Percentiles rank a stretch among this genome's conserved stretches.
Evolutionary conservation across 176 grass and related monocot genomes (phyloP).

Genomic region (Oryza punctata): DNA sequence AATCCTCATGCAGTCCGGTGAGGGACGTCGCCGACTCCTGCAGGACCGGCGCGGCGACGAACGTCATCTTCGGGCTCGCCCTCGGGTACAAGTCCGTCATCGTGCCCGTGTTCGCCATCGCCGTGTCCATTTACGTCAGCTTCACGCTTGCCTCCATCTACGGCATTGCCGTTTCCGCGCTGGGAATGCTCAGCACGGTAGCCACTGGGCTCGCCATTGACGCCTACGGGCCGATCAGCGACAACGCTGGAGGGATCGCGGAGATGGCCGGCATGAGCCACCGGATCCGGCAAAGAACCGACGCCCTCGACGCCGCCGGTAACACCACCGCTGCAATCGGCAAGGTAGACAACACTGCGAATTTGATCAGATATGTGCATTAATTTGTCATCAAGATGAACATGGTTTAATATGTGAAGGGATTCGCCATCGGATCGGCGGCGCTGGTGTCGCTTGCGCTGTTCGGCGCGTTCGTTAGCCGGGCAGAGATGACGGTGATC

Average conservation of each 20-base stretch:
- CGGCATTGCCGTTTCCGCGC: slow-evolving; percentile 62
- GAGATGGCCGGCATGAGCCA: slow-evolving; percentile 63
- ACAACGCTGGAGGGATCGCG: slow-evolving; percentile 60
- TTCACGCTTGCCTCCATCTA: slow-evolving; percentile 73
- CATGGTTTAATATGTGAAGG: slow-evolving; percentile 7
- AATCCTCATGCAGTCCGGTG: slow-evolving; percentile 54
- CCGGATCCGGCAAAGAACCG: slow-evolving; percentile 54
- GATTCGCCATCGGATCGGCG: slow-evolving; percentile 82
- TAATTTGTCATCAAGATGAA: neutral
- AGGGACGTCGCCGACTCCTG: slow-evolving; percentile 65
- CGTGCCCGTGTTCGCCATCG: slow-evolving; percentile 62
- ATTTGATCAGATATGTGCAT: neutral
- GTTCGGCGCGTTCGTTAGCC: slow-evolving; percentile 76
- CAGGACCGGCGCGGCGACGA: slow-evolving; percentile 68
- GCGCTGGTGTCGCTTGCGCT: slow-evolving; percentile 72
- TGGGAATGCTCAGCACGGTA: slow-evolving; percentile 83
- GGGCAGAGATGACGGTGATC: slow-evolving; percentile 50
- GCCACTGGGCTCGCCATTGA: slow-evolving; percentile 69
- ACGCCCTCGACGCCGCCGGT: slow-evolving; percentile 72
- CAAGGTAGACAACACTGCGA: slow-evolving; percentile 39
- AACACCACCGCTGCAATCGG: slow-evolving; percentile 76
- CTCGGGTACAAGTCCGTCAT: slow-evolving; percentile 78
- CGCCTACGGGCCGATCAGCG: slow-evolving; percentile 71
- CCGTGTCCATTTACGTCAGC: slow-evolving; percentile 58
- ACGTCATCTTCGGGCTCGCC: slow-evolving; percentile 76